Conservation (phyloP, 345 rosid species). For the Mercurialis annua region DNA sequence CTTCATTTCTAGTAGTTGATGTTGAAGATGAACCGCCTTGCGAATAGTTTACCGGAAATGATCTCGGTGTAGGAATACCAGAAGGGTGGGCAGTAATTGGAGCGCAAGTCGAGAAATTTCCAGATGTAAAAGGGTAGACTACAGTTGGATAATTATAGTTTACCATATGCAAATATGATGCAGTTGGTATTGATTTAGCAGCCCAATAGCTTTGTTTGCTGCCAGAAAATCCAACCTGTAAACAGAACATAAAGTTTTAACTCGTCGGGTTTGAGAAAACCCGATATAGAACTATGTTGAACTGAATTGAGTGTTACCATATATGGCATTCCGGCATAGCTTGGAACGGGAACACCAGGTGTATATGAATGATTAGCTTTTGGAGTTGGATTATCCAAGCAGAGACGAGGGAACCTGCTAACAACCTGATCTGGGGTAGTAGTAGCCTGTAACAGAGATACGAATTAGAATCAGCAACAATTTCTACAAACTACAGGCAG, state of each 20-base stretch:
- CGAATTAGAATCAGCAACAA: neutral
- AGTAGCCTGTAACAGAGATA: slow-evolving; percentile 18
- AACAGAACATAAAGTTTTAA: neutral
- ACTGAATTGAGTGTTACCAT: slow-evolving; percentile 11
- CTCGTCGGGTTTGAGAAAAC: neutral
- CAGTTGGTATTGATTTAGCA: neutral
- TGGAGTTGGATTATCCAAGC: slow-evolving; percentile 12
- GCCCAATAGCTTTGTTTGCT: slow-evolving; percentile 4
- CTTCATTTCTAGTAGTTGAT: neutral
- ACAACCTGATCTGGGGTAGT: slow-evolving; percentile 9
- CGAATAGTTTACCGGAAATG: neutral
- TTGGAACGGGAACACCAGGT: neutral
- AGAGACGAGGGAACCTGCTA: slow-evolving; percentile 18
- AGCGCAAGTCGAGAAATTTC: neutral
- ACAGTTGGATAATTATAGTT: slow-evolving; percentile 13
- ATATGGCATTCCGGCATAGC: neutral
- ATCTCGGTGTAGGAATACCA: slow-evolving; percentile 15
- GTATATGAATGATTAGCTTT: neutral
- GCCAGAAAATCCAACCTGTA: slow-evolving; percentile 9
- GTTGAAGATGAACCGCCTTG: neutral
- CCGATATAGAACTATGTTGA: neutral
- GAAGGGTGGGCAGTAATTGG: slow-evolving; percentile 14
- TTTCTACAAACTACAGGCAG: neutral
- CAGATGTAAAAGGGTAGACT: neutral
- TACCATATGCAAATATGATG: neutral